Evolutionary conservation across 1,284 basidiomycete genomes (phyloP), one percentile per base, ranked within the genome.

Genomic region (Exsudoporus floridanus): DNA sequence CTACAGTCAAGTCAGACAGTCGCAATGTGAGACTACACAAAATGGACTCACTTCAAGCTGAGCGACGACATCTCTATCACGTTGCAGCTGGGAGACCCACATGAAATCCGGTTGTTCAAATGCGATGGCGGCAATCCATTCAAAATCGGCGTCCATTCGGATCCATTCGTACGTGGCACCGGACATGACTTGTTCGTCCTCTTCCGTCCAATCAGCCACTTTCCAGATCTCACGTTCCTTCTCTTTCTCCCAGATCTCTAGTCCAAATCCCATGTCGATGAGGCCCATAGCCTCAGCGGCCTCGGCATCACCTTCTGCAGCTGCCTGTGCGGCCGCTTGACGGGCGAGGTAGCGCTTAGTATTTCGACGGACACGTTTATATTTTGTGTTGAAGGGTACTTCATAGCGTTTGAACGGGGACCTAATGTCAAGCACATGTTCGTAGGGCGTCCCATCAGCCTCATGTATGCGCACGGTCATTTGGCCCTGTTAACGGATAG

Each of bases 351-450:
- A 97, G 18, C 94, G 89, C 70, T 96, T 96, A 19, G 93, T 97
- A 62, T 95, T 94, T 33, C 96, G 81, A 46, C 95, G 82, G 16
- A 98, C 92, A 57, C 97, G 92, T 73, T 98, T 99, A 74, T 98
- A 98, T 72, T 98, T 99, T n/a, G 96, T 98, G 70, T 99, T 99
- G 80, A 98, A 99, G 1, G 97, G 95, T 0, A 99, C 94, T 65
- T 97, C 94, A 68, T 93, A 98, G 13, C 90, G 86, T 70, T 97
- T 98, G 73, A 90, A 90, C 1, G 84, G 73, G 19, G 83, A 83
- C 37, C 91, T 87, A 54, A 99, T 91, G 67, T 98, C 94, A 37
- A 99, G 79, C 19, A 99, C 92, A 67, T 99, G 97, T 71, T 99
- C 97, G 67, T 99, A 99, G 0, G 97, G 96, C 36, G 97, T 98